Conservation (phyloP, 345 rosid species). For the Euphorbia peplus region DNA sequence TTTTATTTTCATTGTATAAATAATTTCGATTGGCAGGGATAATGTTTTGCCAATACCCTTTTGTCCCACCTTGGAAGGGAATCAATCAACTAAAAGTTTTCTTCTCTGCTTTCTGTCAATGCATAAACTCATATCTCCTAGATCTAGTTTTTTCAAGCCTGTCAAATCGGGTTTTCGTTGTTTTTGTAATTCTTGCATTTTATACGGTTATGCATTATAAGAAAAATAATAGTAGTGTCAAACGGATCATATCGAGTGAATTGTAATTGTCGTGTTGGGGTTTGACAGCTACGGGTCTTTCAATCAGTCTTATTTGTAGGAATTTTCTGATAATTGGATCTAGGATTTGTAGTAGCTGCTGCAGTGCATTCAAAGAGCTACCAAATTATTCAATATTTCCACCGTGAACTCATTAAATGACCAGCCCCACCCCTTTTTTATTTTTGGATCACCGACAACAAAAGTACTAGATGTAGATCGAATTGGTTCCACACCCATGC, state of each 20-base stretch:
- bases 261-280: too few relatives aligned
- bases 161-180: too few relatives aligned
- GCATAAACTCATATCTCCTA: slow-evolving; percentile 1
- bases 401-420: slow-evolving; percentile 13
- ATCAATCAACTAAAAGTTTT: slow-evolving; percentile 14
- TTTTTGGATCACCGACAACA: slow-evolving; percentile 33
- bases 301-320: not conserved
- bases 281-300: not conserved
- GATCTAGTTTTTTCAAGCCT: slow-evolving; percentile 8
- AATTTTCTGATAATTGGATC: not conserved
- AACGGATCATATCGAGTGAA: too few relatives aligned
- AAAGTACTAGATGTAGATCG: slow-evolving; percentile 11
- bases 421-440: slow-evolving; percentile 7
- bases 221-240: too few relatives aligned
- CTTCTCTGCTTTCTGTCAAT: slow-evolving; percentile 18
- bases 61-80: slow-evolving; percentile 15
- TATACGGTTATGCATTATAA: too few relatives aligned
- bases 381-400: slow-evolving; percentile 6
- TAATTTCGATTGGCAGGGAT: not conserved
- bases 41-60: not conserved
- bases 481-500: not conserved
- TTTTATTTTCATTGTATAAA: not conserved
- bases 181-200: too few relatives aligned
- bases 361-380: not conserved
- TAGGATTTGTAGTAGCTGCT: not conserved